Evolutionary conservation across 2,329 filamentous ascomycete species (phyloP), one percentile per base, ranked within the genome.

Genomic region (Clonostachys solani): DNA sequence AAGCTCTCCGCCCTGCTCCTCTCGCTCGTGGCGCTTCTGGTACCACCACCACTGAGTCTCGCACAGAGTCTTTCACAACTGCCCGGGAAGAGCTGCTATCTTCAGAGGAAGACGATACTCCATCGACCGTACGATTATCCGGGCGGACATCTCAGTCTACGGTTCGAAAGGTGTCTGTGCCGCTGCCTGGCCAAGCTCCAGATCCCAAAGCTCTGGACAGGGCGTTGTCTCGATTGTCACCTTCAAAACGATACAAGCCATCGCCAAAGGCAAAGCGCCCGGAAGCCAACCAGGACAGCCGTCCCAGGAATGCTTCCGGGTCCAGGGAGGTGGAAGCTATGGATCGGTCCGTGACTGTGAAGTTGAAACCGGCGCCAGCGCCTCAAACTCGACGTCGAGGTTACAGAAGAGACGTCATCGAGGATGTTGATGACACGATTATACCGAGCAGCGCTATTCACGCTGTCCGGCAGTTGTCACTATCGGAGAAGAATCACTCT

Each of bases 51-150:
- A 74, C 72, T 2, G 84, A 81, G 45, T 83, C 79, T n/a, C 77
- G 77, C 37, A 76, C 83, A 18, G 83, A 85, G 46, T 90, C 87
- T 1, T 91, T 89, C 58, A 83, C 71, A 54, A 91, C 87, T 3
- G 87, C 87, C 5, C 75, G 72, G 37, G 87, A 91, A 63, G 77
- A 79, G 41, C 76, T 78, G 2, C 75, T 74, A 16, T 80, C 80
- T 2, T 86, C 84, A 17, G 81, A 82, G 33, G 83, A 86, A 46
- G 75, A 78, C 50, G 71, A 75, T 48, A 63, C 61, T 38, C 69
- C 58, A 47, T 66, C 68, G 13, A 72, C 72, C 5, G 53, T 72
- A 19, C 66, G 70, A 23, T 67, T 60, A 12, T 77, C 70, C 12
- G 54, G 66, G 5, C 67, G 64, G 48, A 66, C 70, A 2, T 76